Evolutionary conservation across 2,329 filamentous ascomycete species (phyloP).

Genomic region (Zopfia rhizophila): DNA sequence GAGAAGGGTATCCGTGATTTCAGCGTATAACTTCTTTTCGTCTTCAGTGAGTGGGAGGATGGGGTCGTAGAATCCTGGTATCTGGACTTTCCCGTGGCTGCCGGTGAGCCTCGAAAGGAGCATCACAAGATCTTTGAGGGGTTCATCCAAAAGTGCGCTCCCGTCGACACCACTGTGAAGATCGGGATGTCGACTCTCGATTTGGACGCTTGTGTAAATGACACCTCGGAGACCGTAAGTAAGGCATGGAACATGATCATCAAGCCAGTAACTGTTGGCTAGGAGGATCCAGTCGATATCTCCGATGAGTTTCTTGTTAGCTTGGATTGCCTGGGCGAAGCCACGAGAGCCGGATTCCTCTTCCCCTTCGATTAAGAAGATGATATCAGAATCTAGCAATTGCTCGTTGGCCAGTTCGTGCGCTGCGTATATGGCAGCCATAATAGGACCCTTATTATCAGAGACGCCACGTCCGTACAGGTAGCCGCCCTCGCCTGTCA

Average conservation of each 20-base stretch:
- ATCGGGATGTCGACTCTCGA: constrained; percentile 87
- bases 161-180: constrained; percentile 97
- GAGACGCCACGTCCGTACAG: constrained; percentile 96
- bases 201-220: constrained; percentile 88
- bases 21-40: constrained; percentile 83
- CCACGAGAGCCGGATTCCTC: constrained; percentile 94
- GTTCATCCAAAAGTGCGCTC: constrained; percentile 88
- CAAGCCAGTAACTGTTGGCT: constrained; percentile 98
- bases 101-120: constrained; percentile 86
- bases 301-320: constrained; percentile 86
- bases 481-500: constrained; percentile 90
- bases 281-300: constrained; percentile 93
- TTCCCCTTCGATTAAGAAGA: constrained; percentile 96
- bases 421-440: constrained; percentile 93
- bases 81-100: constrained; percentile 79
- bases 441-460: constrained; percentile 96
- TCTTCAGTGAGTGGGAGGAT: constrained; percentile 79
- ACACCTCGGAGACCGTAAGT: constrained; percentile 95
- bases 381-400: constrained; percentile 83
- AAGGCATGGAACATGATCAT: constrained; percentile 93
- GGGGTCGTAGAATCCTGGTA: constrained; percentile 89
- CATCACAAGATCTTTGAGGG: constrained; percentile 88
- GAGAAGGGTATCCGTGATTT: constrained; percentile 82
- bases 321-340: constrained; percentile 83
- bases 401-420: constrained; percentile 89